Evolutionary conservation across 2,329 filamentous ascomycete species (phyloP).

Genomic region (Verticillium dahliae): DNA sequence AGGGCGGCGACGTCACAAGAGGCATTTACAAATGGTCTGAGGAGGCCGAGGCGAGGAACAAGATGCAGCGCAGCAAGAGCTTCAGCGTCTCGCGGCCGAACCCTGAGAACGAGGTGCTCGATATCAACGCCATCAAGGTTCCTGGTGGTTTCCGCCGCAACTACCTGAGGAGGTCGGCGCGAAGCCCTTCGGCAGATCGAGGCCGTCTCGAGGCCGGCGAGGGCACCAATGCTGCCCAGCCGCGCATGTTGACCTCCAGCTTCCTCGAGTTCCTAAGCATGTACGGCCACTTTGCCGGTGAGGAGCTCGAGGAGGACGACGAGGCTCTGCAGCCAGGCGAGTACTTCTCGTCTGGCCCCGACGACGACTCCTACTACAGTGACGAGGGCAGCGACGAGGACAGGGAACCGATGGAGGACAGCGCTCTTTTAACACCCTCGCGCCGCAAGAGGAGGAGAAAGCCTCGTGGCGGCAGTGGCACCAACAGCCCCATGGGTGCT

Average conservation of each 20-base stretch:
- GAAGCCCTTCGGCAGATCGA: constrained; percentile 44
- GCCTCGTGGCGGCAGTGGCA: constrained; percentile 65
- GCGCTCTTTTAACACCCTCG: constrained; percentile 72
- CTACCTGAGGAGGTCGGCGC: constrained; percentile 71
- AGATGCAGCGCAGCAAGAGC: constrained; percentile 76
- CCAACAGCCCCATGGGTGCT: constrained; percentile 72
- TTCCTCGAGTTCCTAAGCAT: constrained; percentile 94
- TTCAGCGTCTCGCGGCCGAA: constrained; percentile 73
- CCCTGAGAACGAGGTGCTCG: constrained; percentile 71
- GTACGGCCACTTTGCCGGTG: constrained; percentile 96
- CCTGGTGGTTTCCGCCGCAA: constrained; percentile 92
- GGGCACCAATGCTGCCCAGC: constrained; percentile 31
- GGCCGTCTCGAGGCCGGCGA: constrained; percentile 32
- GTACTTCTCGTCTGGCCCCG: constrained; percentile 78
- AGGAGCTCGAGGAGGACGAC: constrained; percentile 94
- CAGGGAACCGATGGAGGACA: constrained; percentile 79
- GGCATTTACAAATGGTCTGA: constrained; percentile 97
- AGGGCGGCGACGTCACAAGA: constrained; percentile 89
- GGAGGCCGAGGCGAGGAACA: constrained; percentile 66
- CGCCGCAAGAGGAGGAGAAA: constrained; percentile 70
- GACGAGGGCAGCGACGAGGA: constrained; percentile 51
- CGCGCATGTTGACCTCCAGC: constrained; percentile 75
- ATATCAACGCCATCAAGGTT: constrained; percentile 86
- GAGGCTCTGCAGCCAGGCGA: constrained; percentile 82
- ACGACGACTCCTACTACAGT: constrained; percentile 46